A percentile compares a stretch with the other conserved stretches of the same genome.
phyloP scores from a whole-genome alignment of 495 filamentous ascomycete species.

The Geopyxis carbonaria region DNA sequence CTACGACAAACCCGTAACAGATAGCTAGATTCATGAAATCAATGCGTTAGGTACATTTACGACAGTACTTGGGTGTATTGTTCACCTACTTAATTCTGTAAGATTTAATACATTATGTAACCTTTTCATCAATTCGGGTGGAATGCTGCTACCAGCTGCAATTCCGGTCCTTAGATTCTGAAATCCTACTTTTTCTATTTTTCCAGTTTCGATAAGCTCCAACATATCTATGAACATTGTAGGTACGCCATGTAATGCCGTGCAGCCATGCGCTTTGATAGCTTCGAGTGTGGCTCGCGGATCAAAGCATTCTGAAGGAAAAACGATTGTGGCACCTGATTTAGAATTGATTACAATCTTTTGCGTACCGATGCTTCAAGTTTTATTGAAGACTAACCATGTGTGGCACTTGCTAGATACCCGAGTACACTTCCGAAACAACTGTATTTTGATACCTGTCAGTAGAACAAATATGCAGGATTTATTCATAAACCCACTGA shows the following conservation, averaged over 20 bases:
- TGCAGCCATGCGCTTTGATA: conserved; percentile 58
- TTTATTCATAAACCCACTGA: conserved; percentile 32
- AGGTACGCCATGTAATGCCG: conserved; percentile 80
- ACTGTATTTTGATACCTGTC: conserved; percentile 10
- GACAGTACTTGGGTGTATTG: neutral
- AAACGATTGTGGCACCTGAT: conserved; percentile 52
- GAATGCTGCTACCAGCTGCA: conserved; percentile 73
- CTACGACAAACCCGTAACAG: conserved; percentile 48
- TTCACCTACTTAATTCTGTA: conserved; percentile 44
- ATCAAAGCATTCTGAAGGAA: conserved; percentile 77
- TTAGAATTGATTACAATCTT: conserved; percentile 3
- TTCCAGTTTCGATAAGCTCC: conserved; percentile 44
- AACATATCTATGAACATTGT: conserved; percentile 94
- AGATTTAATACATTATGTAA: conserved; percentile 63
- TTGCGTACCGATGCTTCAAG: no score
- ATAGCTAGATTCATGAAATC: conserved; percentile 35
- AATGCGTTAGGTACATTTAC: neutral
- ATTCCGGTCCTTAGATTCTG: conserved; percentile 69
- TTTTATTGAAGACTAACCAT: conserved; percentile 37
- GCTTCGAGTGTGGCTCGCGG: conserved; percentile 51
- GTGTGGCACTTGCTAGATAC: conserved; percentile 86
- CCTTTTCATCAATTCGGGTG: conserved; percentile 65
- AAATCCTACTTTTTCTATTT: conserved; percentile 40
- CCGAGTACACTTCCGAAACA: conserved; percentile 86
- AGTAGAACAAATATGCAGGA: neutral